Conservation (phyloP, 1,139 yeast species). For the Fermentozyma sake region DNA sequence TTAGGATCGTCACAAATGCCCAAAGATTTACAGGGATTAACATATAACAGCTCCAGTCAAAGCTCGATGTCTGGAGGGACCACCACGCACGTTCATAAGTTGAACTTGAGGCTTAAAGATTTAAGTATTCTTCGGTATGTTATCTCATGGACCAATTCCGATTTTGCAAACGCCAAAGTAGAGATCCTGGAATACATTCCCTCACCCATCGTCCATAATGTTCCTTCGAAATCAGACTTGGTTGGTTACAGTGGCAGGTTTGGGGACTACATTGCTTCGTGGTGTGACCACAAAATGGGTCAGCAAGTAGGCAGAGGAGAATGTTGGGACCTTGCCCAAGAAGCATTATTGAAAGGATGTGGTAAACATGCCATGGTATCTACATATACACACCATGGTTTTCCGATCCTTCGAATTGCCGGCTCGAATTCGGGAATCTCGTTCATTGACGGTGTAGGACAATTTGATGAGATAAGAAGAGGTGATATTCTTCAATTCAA, state of each 20-base stretch:
- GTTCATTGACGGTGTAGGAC: slow-evolving; percentile 16
- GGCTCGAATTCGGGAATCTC: slow-evolving; percentile 20
- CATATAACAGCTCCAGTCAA: slow-evolving; percentile 15
- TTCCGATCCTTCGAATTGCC: slow-evolving; percentile 39
- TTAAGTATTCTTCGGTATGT: slow-evolving; percentile 43
- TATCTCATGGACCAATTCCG: slow-evolving; percentile 42
- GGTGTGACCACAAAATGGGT: slow-evolving; percentile 57
- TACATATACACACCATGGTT: slow-evolving; percentile 55
- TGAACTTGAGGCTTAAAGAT: slow-evolving; percentile 46
- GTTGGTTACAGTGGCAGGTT: slow-evolving; percentile 35
- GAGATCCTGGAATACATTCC: slow-evolving; percentile 40
- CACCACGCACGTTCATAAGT: slow-evolving; percentile 16
- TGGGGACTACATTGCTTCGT: slow-evolving; percentile 56
- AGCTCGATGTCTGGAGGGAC: slow-evolving; percentile 7
- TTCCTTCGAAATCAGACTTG: slow-evolving; percentile 38
- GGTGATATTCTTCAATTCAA: slow-evolving; percentile 43
- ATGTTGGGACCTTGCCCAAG: slow-evolving; percentile 74
- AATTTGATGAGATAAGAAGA: slow-evolving; percentile 33
- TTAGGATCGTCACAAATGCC: slow-evolving; percentile 28
- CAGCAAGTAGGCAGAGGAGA: slow-evolving; percentile 65
- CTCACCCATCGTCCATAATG: slow-evolving; percentile 39
- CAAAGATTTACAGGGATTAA: slow-evolving; percentile 28
- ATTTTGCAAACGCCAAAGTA: slow-evolving; percentile 16
- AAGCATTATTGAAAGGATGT: slow-evolving; percentile 56
- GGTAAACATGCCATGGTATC: slow-evolving; percentile 62